These are phyloP conservation scores for Sungouiozyma intestinalis DNA, from an alignment of 805 yeast genomes.

Conservation along the genomic window DNA sequence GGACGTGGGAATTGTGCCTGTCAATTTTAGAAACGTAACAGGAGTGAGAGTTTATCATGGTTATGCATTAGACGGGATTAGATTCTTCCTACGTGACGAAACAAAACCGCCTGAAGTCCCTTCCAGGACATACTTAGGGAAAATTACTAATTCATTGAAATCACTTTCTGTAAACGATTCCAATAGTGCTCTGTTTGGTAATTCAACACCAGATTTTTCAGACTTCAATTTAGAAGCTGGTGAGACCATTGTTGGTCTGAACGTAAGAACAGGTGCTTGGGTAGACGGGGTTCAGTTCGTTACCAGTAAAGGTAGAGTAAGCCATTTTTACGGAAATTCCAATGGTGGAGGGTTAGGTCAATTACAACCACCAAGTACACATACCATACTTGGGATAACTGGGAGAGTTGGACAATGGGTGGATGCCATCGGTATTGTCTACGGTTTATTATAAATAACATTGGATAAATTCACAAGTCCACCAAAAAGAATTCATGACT, in stretches of 20 bases:
- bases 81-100: slow-evolving; percentile 32
- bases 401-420: slow-evolving; percentile 67
- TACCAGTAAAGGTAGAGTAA: slow-evolving; percentile 44
- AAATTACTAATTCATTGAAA: slow-evolving; percentile 20
- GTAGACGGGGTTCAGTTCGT: slow-evolving; percentile 74
- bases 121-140: slow-evolving; percentile 33
- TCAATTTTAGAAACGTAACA: slow-evolving; percentile 28
- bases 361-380: slow-evolving; percentile 56
- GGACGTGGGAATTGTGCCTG: slow-evolving; percentile 22
- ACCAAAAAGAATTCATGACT: neutral
- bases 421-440: slow-evolving; percentile 62
- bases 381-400: slow-evolving; percentile 52
- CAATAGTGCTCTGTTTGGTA: slow-evolving; percentile 36
- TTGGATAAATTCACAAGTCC: neutral
- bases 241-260: slow-evolving; percentile 51
- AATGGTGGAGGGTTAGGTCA: slow-evolving; percentile 56
- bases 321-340: slow-evolving; percentile 54
- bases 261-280: slow-evolving; percentile 75
- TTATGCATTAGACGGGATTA: slow-evolving; percentile 71
- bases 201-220: slow-evolving; percentile 39
- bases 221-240: slow-evolving; percentile 47
- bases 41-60: slow-evolving; percentile 64
- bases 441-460: slow-evolving; percentile 24
- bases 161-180: slow-evolving; percentile 7
- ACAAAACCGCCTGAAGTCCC: slow-evolving; percentile 36